phyloP scores from a whole-genome alignment of 2,329 filamentous ascomycete species.

The Cercospora sojina region DNA sequence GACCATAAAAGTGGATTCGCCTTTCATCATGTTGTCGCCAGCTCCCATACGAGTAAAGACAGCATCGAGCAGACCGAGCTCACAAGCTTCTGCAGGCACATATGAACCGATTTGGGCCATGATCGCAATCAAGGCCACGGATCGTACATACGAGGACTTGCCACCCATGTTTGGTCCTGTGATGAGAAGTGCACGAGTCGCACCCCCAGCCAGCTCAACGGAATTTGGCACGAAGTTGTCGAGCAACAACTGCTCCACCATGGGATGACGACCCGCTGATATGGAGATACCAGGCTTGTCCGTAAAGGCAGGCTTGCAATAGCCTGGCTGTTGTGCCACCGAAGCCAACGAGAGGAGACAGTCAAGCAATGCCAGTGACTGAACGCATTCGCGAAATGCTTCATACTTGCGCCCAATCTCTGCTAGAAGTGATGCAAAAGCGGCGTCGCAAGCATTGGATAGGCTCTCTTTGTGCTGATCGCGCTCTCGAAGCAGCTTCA shows the following conservation, averaged over 20 bases:
- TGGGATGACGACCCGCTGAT: constrained; percentile 78
- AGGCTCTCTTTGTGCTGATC: constrained; percentile 95
- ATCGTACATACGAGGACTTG: constrained; percentile 95
- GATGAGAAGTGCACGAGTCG: constrained; percentile 74
- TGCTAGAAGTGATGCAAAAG: constrained; percentile 69
- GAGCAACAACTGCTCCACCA: constrained; percentile 87
- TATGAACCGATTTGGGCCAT: constrained; percentile 95
- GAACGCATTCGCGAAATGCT: constrained; percentile 81
- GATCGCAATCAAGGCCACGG: constrained; percentile 85
- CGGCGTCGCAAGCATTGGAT: constrained; percentile 83
- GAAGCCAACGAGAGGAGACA: constrained; percentile 83
- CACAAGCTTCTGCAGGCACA: constrained; percentile 74
- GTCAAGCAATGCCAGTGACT: constrained; percentile 82
- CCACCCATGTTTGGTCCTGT: constrained; percentile 99
- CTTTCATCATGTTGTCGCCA: constrained; percentile 91
- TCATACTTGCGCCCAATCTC: constrained; percentile 84
- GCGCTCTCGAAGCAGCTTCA: constrained; percentile 77
- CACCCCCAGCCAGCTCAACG: constrained; percentile 66
- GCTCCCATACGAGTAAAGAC: constrained; percentile 96
- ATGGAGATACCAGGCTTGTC: constrained; percentile 68
- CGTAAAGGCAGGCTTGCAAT: constrained; percentile 72
- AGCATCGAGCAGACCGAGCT: constrained; percentile 80
- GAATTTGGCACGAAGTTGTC: constrained; percentile 90
- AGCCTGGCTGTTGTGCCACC: constrained; percentile 82
- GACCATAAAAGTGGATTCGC: constrained; percentile 97